Base-by-base conservation (phyloP, 2,329 filamentous ascomycete genomes). In the Beauveria pseudobassiana region DNA sequence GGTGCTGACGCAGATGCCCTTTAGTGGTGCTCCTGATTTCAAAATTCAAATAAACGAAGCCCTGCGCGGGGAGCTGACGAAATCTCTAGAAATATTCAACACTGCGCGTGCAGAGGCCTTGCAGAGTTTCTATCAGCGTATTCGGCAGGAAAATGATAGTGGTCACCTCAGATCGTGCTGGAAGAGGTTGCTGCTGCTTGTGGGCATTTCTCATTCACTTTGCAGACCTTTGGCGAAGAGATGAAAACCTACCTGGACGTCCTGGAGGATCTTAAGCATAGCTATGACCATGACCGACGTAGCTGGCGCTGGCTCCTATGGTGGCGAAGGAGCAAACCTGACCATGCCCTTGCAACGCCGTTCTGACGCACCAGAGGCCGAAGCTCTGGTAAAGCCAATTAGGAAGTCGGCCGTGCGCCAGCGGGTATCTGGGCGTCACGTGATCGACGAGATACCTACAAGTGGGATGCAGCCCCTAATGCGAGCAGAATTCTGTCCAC, bases 151-250 rank as follows among this genome's bases (percentile, higher is more conserved):
- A 22, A 83, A 83, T 59, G 79, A 84, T 5, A 81, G 82, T 50
- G 79, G 89, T 46, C 87, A 87, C 63, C 91, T 14, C 87, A 93
- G 70, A 91, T 91, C 1, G 91, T 96, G 71, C 89, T 95, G 62
- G 93, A 97, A 72, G 93, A 96, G 73, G 91, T 96, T 12, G 91
- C 91, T 40, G 92, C 93, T 10, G 93, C 91, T 62, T 97, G 93
- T 69, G 92, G 92, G 0, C 91, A 96, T 73, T 97, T 96, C 70
- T 92, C 89, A 72, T 96, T 92, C 71, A 93, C 89, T 30, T 77
- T 97, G 20, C 83, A 93, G 64, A 89, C 92, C 67, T 91, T 96
- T 72, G 91, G 90, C 0, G 89, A 95, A 70, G 91, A 96, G 69
- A 89, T 96, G 77, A 84, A 89, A 66, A 84, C 82, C 16, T 92